These are phyloP conservation scores for Syzygium jambos DNA, from an alignment of 345 rosid species.

Conservation along the genomic window DNA sequence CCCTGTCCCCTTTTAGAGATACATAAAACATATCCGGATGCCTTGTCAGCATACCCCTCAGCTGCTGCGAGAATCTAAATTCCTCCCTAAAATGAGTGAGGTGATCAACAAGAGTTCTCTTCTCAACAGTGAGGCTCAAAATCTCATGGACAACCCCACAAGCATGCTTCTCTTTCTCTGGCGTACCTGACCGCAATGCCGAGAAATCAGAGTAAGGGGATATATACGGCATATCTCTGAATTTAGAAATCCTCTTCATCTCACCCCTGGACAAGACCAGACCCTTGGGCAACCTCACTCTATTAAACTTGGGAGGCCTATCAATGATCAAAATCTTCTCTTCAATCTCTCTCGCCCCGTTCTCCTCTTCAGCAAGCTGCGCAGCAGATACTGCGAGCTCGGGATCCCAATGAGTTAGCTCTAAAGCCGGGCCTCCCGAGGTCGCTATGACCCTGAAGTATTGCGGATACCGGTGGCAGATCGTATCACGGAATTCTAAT, in stretches of 20 bases:
- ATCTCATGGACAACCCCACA: slow-evolving; percentile 87
- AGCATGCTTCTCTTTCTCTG: slow-evolving; percentile 79
- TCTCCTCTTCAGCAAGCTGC: slow-evolving; percentile 77
- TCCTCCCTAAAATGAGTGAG: slow-evolving; percentile 92
- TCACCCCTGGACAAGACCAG: slow-evolving; percentile 77
- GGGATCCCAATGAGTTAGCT: slow-evolving; percentile 88
- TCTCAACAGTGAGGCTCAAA: slow-evolving; percentile 75
- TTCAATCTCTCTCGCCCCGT: slow-evolving; percentile 33
- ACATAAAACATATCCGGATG: slow-evolving; percentile 89
- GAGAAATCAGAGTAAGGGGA: slow-evolving; percentile 87
- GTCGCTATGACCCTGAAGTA: slow-evolving; percentile 76
- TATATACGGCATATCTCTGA: slow-evolving; percentile 64
- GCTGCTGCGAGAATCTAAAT: slow-evolving; percentile 82
- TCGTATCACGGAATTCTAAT: slow-evolving; percentile 63
- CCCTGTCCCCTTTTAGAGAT: slow-evolving; percentile 81
- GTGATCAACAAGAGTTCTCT: slow-evolving; percentile 92
- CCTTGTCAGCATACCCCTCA: slow-evolving; percentile 86
- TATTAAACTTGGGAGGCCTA: slow-evolving; percentile 71
- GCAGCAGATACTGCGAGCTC: slow-evolving; percentile 83
- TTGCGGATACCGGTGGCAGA: slow-evolving; percentile 78
- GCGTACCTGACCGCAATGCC: slow-evolving; percentile 48
- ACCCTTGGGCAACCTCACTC: slow-evolving; percentile 80
- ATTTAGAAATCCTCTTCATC: slow-evolving; percentile 59
- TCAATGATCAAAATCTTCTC: slow-evolving; percentile 72
- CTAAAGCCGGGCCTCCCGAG: slow-evolving; percentile 72